phyloP scores from a whole-genome alignment of 257 asterid species.

The Henckelia pumila region DNA sequence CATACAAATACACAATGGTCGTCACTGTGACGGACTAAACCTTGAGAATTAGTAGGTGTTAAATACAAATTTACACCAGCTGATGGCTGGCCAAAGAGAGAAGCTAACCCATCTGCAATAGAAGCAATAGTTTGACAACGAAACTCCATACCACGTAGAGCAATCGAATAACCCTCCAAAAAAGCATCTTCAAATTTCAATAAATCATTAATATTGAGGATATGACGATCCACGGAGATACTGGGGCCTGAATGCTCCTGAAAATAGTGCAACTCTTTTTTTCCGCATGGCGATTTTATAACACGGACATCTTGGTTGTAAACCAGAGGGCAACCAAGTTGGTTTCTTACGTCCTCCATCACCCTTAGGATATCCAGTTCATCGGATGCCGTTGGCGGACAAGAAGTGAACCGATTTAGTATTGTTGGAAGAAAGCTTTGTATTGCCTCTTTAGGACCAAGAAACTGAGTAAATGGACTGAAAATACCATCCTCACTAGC shows the following conservation, averaged over 20 bases:
- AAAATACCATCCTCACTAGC: constrained; percentile 33
- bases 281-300: constrained; percentile 40
- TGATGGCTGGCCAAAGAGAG: constrained; percentile 85
- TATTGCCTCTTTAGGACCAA: constrained; percentile 39
- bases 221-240: constrained; percentile 24
- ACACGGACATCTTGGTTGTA: constrained; percentile 76
- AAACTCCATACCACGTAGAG: constrained; percentile 77
- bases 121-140: constrained; percentile 52
- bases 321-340: constrained; percentile 61
- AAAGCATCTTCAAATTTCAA: constrained; percentile 60
- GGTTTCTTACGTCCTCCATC: constrained; percentile 46
- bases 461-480: constrained; percentile 39
- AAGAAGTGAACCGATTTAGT: constrained; percentile 47
- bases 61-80: constrained; percentile 79
- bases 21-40: constrained; percentile 77
- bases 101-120: constrained; percentile 61
- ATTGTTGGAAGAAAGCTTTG: constrained; percentile 45
- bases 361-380: constrained; percentile 57
- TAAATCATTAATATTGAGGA: constrained; percentile 46
- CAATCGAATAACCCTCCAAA: constrained; percentile 66
- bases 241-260: constrained; percentile 29
- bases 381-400: constrained; percentile 69
- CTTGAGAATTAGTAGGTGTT: constrained; percentile 74
- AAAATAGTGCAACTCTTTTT: constrained; percentile 59
- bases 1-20: constrained; percentile 87